Evolutionary conservation across 2,329 filamentous ascomycete species (phyloP).

Genomic region (Colletotrichum simmondsii): DNA sequence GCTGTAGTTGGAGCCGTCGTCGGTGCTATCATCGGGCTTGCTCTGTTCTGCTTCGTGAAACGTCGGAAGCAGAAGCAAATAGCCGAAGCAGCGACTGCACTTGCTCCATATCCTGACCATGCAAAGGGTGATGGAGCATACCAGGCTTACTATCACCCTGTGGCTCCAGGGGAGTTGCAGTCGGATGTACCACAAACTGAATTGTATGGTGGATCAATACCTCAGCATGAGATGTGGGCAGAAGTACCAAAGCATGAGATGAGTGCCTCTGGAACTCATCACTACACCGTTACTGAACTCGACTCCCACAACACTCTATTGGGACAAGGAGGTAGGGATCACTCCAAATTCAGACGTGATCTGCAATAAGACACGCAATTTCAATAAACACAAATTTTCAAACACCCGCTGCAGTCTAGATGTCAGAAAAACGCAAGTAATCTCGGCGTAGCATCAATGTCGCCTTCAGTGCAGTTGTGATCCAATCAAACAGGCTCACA

Average conservation of each 20-base stretch:
- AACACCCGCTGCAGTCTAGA: neutral
- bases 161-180: neutral
- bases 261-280: neutral
- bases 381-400: neutral
- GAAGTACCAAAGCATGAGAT: neutral
- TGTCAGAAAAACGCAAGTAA: neutral
- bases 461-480: neutral
- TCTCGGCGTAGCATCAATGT: neutral
- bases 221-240: neutral
- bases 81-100: neutral
- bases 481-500: neutral
- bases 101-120: neutral
- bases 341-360: neutral
- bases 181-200: neutral
- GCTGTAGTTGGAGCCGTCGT: constrained; percentile 12
- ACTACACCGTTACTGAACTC: constrained; percentile 12
- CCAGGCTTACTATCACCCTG: neutral
- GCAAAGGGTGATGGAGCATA: neutral
- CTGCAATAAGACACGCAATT: neutral
- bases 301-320: neutral
- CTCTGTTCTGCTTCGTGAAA: neutral
- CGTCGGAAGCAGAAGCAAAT: neutral
- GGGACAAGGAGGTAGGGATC: neutral
- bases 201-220: neutral
- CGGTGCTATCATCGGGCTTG: neutral